phyloP scores from a whole-genome alignment of 768 basidiomycete species.

The Pleurotus djamor region DNA sequence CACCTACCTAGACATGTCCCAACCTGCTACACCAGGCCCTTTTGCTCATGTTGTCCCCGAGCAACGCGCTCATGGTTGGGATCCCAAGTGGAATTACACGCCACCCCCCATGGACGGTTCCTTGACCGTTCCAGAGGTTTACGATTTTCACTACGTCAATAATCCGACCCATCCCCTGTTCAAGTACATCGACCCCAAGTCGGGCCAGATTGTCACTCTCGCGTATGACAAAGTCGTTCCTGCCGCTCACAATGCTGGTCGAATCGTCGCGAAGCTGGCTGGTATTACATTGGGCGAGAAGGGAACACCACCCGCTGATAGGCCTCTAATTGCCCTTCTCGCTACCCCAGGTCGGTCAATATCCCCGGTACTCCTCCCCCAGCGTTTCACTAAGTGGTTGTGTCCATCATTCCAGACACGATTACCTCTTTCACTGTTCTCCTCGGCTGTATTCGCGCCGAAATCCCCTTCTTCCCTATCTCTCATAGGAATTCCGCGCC shows the following conservation, averaged over 20 bases:
- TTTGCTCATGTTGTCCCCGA: neutral
- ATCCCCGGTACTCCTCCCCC: neutral
- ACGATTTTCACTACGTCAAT: slow-evolving; percentile 23
- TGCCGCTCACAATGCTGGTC: slow-evolving; percentile 22
- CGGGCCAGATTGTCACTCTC: slow-evolving; percentile 13
- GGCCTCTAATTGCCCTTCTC: slow-evolving; percentile 22
- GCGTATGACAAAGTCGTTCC: slow-evolving; percentile 21
- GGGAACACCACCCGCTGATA: neutral
- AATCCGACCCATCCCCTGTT: slow-evolving; percentile 25
- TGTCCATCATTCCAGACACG: slow-evolving; percentile 19
- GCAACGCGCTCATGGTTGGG: neutral
- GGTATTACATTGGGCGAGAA: neutral
- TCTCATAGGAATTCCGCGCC: slow-evolving; percentile 19
- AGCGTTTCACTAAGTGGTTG: neutral
- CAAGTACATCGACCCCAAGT: slow-evolving; percentile 17
- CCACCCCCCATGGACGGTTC: slow-evolving; percentile 29
- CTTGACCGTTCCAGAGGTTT: slow-evolving; percentile 28
- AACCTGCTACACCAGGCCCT: neutral
- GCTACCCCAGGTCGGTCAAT: slow-evolving; percentile 18
- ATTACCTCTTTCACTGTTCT: slow-evolving; percentile 24
- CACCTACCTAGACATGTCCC: neutral
- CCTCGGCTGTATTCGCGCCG: slow-evolving; percentile 19
- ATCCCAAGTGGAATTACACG: slow-evolving; percentile 3
- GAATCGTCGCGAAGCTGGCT: slow-evolving; percentile 10
- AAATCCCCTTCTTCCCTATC: slow-evolving; percentile 18